Evolutionary conservation across 164 flowering plant species (phyloP).

Genomic region (Kingdonia uniflora): DNA sequence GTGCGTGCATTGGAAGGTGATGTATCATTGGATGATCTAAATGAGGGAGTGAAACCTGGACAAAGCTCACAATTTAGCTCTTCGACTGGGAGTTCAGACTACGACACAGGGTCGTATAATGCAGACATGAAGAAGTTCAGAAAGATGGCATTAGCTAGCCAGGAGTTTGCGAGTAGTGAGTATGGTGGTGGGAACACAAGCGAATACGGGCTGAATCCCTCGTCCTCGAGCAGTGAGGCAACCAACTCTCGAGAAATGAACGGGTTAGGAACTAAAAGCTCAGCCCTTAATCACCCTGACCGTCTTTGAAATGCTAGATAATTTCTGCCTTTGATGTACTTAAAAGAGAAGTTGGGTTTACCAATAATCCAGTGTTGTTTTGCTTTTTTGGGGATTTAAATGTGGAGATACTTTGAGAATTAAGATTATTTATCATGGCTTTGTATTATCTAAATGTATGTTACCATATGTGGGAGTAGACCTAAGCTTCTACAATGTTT

Average conservation of each 20-base stretch:
- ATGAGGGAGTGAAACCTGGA: slow-evolving; percentile 29
- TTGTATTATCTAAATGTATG: too few species aligned
- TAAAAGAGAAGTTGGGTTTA: too few species aligned
- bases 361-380: too few species aligned
- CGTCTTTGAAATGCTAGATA: too few species aligned
- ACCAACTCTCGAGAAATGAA: slow-evolving; percentile 4
- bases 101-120: slow-evolving; percentile 23
- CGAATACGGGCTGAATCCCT: not conserved
- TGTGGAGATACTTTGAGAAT: too few species aligned
- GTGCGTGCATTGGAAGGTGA: slow-evolving; percentile 77
- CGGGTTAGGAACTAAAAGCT: not conserved
- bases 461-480: too few species aligned
- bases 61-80: slow-evolving; percentile 19
- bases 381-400: too few species aligned
- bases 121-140: slow-evolving; percentile 36
- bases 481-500: too few species aligned
- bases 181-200: not conserved
- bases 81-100: slow-evolving; percentile 22
- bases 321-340: too few species aligned
- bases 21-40: slow-evolving; percentile 43
- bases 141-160: slow-evolving; percentile 7
- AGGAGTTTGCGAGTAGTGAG: slow-evolving; percentile 7
- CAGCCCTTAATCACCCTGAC: not conserved
- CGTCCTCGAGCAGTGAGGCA: not conserved
- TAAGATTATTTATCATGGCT: too few species aligned